Base-by-base conservation (phyloP, 768 basidiomycete species). In the Clitopilus passeckerianus region DNA sequence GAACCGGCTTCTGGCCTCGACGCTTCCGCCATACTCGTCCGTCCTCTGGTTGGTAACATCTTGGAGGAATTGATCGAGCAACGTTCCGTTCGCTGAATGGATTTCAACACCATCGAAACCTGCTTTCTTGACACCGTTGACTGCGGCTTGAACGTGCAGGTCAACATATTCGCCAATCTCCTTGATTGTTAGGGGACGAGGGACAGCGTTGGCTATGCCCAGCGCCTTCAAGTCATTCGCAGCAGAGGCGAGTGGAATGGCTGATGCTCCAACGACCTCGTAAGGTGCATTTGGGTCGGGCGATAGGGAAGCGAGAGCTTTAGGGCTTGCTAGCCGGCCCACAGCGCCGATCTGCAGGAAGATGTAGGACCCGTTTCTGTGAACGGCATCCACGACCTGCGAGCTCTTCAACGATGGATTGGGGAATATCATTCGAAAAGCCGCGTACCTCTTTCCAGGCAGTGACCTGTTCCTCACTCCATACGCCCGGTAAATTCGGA, bases 21-120 rank as follows among this genome's bases (percentile, higher is more conserved):
- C 71, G 52, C 78, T 80, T 1, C 90, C 90, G 0, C 90, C 90
- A 68, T 87, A 92, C 52, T 78, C 72, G 66, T 90, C 88, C 7
- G 79, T 83, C 15, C 87, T 77, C 5, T 76, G 65, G 68, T 90
- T 89, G 34, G 73, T 74, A n/a, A 74, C 66, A 27, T 80, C 74
- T 64, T 87, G 83, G 9, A 85, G 60, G 74, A 90, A 89, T 66
- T 89, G 85, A 64, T 89, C 84, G 16, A 79, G 57, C 10, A 86
- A 67, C 59, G 81, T 81, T 0, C 79, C 77, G 58, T 80, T 79
- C 56, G 75, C 77, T 57, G 70, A 71, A 59, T 77, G 80, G 44
- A 82, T 66, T 75, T 80, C 79, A 58, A 82, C 61, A 37, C 87
- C 90, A 60, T 91, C 89, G 61, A 90, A 90, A 0, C 86, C 88